Evolutionary conservation across 805 yeast species (phyloP).

Genomic region (Candida endomychidarum): DNA sequence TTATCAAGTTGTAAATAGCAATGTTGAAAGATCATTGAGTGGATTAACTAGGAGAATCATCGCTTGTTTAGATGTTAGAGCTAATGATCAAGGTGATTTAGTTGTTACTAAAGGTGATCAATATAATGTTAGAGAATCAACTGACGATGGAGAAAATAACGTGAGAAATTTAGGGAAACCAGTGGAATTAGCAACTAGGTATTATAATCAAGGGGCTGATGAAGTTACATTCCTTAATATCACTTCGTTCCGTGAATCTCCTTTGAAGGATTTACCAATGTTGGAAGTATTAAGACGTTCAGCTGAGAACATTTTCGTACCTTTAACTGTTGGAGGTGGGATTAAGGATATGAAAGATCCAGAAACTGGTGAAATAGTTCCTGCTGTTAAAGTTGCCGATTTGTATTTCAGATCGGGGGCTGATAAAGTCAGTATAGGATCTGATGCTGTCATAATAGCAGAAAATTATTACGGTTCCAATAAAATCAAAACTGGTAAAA

Average conservation of each 20-base stretch:
- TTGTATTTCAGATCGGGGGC: conserved; percentile 96
- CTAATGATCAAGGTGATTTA: conserved; percentile 91
- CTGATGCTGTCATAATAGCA: conserved; percentile 93
- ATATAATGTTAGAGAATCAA: conserved; percentile 85
- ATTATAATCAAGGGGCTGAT: conserved; percentile 94
- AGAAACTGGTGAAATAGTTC: conserved; percentile 63
- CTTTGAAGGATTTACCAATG: conserved; percentile 93
- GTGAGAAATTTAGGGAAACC: conserved; percentile 97
- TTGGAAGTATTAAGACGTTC: conserved; percentile 79
- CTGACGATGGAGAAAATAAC: conserved; percentile 40
- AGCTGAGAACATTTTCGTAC: conserved; percentile 91
- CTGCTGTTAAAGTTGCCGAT: conserved; percentile 90
- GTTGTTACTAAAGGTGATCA: conserved; percentile 99
- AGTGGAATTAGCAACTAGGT: conserved; percentile 86
- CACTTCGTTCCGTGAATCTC: conserved; percentile 94
- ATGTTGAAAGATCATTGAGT: conserved; percentile 32
- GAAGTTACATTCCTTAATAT: conserved; percentile 94
- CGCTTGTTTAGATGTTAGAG: conserved; percentile 96
- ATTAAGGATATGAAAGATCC: conserved; percentile 89
- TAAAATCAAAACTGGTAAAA: conserved; percentile 59
- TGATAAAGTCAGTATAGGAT: conserved; percentile 96
- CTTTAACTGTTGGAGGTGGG: conserved; percentile 98
- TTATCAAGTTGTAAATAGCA: conserved; percentile 18
- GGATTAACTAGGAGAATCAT: conserved; percentile 90
- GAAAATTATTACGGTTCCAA: conserved; percentile 70